These are phyloP conservation scores for Ceratobasidium papillatum DNA, from an alignment of 1,284 basidiomycete genomes.

Conservation along the genomic window DNA sequence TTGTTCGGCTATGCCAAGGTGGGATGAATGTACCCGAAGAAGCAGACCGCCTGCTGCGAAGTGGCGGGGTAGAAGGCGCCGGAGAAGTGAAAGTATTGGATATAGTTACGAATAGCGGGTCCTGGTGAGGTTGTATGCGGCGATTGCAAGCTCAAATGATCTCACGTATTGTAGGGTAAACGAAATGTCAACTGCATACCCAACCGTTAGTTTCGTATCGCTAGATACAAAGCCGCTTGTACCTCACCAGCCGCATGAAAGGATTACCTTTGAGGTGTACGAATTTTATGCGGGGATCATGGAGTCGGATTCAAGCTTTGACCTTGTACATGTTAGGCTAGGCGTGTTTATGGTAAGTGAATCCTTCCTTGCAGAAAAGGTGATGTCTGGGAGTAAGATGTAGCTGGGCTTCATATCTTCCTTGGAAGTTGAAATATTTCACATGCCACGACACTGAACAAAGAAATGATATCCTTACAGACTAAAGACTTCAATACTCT, in stretches of 20 bases:
- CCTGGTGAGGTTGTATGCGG: slow-evolving; percentile 8
- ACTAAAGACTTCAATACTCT: slow-evolving; percentile 19
- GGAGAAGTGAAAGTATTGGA: neutral
- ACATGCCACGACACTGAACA: neutral
- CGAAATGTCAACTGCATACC: slow-evolving; percentile 5
- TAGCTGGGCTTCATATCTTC: neutral
- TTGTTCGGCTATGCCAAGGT: neutral
- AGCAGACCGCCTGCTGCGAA: neutral
- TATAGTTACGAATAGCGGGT: neutral
- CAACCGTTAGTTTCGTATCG: neutral
- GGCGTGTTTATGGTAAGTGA: slow-evolving; percentile 6
- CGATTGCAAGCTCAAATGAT: neutral
- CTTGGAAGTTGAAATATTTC: too few species aligned
- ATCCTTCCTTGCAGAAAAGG: too few species aligned
- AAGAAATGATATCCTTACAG: neutral
- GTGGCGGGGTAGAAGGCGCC: neutral
- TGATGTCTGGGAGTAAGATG: too few species aligned
- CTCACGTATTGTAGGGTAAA: neutral
- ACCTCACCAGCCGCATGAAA: neutral
- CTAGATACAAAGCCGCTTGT: slow-evolving; percentile 14
- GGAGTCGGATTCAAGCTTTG: neutral
- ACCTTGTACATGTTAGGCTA: slow-evolving; percentile 1
- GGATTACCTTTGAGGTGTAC: slow-evolving; percentile 22
- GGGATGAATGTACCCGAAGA: slow-evolving; percentile 5
- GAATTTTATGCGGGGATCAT: slow-evolving; percentile 1